Evolutionary conservation across 345 rosid genomes (phyloP).

Genomic region (Nephelium lappaceum): DNA sequence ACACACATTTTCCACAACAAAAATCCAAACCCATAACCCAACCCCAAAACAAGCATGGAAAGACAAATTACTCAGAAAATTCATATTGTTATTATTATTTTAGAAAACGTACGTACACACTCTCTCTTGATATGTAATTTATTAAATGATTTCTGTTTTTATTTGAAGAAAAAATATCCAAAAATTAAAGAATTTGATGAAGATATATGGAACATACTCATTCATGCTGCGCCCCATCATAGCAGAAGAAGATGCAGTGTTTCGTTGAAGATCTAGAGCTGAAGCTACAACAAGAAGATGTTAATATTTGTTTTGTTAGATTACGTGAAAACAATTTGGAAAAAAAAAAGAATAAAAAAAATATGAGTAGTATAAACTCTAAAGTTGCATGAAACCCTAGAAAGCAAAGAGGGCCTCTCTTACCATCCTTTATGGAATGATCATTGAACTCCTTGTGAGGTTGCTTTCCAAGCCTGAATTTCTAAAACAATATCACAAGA

Average conservation of each 20-base stretch:
- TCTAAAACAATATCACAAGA: constrained; percentile 37
- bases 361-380: background rate
- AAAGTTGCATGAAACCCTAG: constrained; percentile 33
- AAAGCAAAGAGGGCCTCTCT: constrained; percentile 42
- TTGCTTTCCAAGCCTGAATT: constrained; percentile 99
- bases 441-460: constrained; percentile 98
- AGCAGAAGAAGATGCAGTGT: constrained; percentile 83
- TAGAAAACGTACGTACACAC: background rate
- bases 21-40: constrained; percentile 14
- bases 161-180: background rate
- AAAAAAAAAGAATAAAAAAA: background rate
- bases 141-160: background rate
- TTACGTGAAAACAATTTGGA: background rate
- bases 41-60: constrained; percentile 24
- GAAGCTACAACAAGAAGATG: constrained; percentile 38
- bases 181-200: background rate
- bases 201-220: constrained; percentile 56
- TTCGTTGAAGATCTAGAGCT: constrained; percentile 84
- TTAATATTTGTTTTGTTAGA: background rate
- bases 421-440: constrained; percentile 93
- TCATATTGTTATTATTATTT: background rate
- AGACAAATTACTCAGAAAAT: background rate
- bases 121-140: too few species aligned
- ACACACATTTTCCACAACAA: constrained; percentile 32
- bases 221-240: constrained; percentile 93